Percentiles rank a stretch among this genome's conserved stretches.
phyloP scores from a whole-genome alignment of 2,329 filamentous ascomycete species.

The Thelonectria rubi region DNA sequence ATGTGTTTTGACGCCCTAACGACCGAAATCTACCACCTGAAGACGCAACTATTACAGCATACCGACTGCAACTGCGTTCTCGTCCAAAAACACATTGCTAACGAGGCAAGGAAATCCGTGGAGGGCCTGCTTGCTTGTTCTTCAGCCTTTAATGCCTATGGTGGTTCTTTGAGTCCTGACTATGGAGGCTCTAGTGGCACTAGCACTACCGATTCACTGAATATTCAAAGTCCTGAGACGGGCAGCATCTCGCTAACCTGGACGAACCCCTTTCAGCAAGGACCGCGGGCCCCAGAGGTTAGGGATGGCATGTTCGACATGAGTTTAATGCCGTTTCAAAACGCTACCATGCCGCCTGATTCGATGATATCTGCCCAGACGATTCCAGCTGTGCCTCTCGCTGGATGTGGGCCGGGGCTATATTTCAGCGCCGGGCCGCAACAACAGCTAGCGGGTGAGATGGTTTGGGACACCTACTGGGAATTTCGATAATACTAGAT shows the following conservation, averaged over 20 bases:
- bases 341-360: slow-evolving; percentile 11
- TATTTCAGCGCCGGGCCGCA: no score
- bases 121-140: slow-evolving; percentile 32
- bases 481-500: no score
- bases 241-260: slow-evolving; percentile 32
- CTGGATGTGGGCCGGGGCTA: no score
- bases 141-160: slow-evolving; percentile 27
- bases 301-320: slow-evolving; percentile 36
- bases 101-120: slow-evolving; percentile 40
- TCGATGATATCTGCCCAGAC: no score
- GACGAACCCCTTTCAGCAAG: slow-evolving; percentile 32
- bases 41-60: slow-evolving; percentile 42
- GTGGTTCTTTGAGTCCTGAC: slow-evolving; percentile 28
- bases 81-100: slow-evolving; percentile 45
- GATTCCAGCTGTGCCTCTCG: no score
- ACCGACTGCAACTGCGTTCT: slow-evolving; percentile 44
- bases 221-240: slow-evolving; percentile 32
- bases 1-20: slow-evolving; percentile 37
- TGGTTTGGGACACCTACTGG: no score
- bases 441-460: no score
- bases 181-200: slow-evolving; percentile 33
- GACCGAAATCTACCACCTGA: slow-evolving; percentile 42
- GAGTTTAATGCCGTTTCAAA: slow-evolving; percentile 22
- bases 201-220: slow-evolving; percentile 34
- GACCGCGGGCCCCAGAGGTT: slow-evolving; percentile 25